Percentiles rank a stretch among this genome's conserved stretches.
These are phyloP conservation scores for Penicillium rolfsii DNA, from an alignment of 2,329 filamentous ascomycete genomes.

Conservation along the genomic window DNA sequence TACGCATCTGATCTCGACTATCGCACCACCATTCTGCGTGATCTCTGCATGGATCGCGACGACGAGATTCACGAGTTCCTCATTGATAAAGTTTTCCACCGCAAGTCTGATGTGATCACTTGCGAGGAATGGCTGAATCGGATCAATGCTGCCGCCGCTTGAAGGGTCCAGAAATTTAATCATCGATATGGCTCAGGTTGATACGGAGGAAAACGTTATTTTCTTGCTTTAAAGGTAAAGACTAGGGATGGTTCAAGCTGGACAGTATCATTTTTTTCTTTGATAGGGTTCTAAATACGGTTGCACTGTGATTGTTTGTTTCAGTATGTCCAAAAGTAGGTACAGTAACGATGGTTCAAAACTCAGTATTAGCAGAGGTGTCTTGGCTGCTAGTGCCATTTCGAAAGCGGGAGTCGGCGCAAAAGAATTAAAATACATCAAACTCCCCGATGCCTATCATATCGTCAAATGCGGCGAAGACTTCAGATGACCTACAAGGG, in stretches of 20 bases:
- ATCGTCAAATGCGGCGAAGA: neutral
- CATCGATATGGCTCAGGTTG: no score
- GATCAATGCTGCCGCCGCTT: neutral
- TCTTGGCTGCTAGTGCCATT: neutral
- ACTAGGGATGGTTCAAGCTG: no score
- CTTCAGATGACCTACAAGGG: neutral
- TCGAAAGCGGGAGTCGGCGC: neutral
- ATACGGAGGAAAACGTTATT: no score
- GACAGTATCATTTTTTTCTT: no score
- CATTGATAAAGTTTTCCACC: slow-evolving; percentile 39
- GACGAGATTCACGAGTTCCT: slow-evolving; percentile 39
- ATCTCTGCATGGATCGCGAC: slow-evolving; percentile 42
- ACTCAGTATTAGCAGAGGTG: neutral
- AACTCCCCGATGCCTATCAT: neutral
- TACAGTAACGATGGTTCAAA: neutral
- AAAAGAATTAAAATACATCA: neutral
- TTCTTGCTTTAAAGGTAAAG: no score
- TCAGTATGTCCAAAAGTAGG: neutral
- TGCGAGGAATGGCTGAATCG: slow-evolving; percentile 35
- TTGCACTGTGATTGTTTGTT: neutral
- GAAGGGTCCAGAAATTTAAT: no score
- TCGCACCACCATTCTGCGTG: slow-evolving; percentile 37
- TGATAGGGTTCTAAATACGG: no score
- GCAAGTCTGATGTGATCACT: slow-evolving; percentile 34
- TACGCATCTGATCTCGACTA: slow-evolving; percentile 45